These are phyloP conservation scores for Discostella stelligeroides DNA, from an alignment of 108 stramenopile genomes.

Conservation along the genomic window DNA sequence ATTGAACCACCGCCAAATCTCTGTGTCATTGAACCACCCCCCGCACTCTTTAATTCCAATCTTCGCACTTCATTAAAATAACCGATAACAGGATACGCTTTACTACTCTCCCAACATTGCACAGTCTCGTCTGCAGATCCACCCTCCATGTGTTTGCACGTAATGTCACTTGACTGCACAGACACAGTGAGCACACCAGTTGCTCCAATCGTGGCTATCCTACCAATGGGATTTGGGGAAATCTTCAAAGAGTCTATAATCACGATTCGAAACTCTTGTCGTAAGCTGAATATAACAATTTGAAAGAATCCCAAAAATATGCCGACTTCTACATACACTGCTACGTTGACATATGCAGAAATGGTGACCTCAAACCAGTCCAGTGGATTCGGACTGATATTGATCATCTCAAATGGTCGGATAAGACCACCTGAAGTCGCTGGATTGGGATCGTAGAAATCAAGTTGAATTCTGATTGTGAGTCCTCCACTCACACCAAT, in stretches of 20 bases:
- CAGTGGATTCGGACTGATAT: slow-evolving; percentile 14
- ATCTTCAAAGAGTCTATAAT: slow-evolving; percentile 16
- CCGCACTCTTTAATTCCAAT: background rate
- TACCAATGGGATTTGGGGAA: slow-evolving; percentile 1
- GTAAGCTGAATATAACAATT: background rate
- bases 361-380: slow-evolving; percentile 50
- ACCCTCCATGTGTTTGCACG: slow-evolving; percentile 1
- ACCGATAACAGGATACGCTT: background rate
- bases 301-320: slow-evolving; percentile 17
- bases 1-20: background rate
- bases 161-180: background rate
- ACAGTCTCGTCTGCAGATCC: slow-evolving; percentile 5
- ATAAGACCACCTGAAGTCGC: slow-evolving; percentile 31
- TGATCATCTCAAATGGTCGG: slow-evolving; percentile 40
- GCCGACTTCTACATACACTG: slow-evolving; percentile 19
- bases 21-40: background rate
- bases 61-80: background rate
- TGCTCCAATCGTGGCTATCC: slow-evolving; percentile 9
- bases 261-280: background rate
- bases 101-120: slow-evolving; percentile 1
- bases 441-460: slow-evolving; percentile 45
- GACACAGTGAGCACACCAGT: background rate
- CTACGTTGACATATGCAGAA: slow-evolving; percentile 1
- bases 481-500: slow-evolving; percentile 27
- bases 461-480: slow-evolving; percentile 21